A percentile compares a stretch with the other conserved stretches of the same genome.
Evolutionary conservation across 2,329 filamentous ascomycete species (phyloP).

Genomic region (Podosphaera leucotricha): DNA sequence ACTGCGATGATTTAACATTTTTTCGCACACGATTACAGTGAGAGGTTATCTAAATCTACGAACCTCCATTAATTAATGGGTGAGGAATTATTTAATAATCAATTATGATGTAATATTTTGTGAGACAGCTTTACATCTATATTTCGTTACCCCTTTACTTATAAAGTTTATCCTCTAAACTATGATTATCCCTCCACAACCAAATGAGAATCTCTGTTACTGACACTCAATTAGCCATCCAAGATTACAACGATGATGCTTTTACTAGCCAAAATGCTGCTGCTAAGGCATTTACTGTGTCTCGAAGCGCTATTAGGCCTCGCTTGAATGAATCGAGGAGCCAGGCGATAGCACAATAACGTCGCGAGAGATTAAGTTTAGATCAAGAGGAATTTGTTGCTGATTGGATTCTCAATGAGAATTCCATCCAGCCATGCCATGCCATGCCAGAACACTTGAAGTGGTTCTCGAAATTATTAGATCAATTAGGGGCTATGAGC

Average conservation of each 20-base stretch:
- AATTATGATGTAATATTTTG: too few relatives aligned
- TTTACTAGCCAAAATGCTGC: background rate
- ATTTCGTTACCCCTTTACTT: too few relatives aligned
- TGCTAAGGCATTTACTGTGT: background rate
- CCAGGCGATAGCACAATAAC: background rate
- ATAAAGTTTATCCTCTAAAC: too few relatives aligned
- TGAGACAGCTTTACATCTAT: too few relatives aligned
- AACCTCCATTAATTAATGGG: too few relatives aligned
- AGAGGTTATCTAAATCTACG: too few relatives aligned
- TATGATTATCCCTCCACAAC: too few relatives aligned
- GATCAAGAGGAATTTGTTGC: background rate
- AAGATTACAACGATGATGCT: background rate
- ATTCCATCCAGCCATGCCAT: background rate
- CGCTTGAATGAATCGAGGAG: background rate
- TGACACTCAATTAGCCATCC: background rate
- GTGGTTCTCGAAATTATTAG: background rate
- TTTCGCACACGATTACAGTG: too few relatives aligned
- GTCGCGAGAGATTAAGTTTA: background rate
- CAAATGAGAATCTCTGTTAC: background rate
- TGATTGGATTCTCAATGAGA: background rate
- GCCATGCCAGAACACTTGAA: background rate
- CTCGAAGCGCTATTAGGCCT: background rate
- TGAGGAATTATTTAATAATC: too few relatives aligned
- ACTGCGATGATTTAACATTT: too few relatives aligned
- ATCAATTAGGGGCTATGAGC: background rate